These are phyloP conservation scores for Colletotrichum karsti DNA, from an alignment of 2,329 filamentous ascomycete species.

Conservation along the genomic window DNA sequence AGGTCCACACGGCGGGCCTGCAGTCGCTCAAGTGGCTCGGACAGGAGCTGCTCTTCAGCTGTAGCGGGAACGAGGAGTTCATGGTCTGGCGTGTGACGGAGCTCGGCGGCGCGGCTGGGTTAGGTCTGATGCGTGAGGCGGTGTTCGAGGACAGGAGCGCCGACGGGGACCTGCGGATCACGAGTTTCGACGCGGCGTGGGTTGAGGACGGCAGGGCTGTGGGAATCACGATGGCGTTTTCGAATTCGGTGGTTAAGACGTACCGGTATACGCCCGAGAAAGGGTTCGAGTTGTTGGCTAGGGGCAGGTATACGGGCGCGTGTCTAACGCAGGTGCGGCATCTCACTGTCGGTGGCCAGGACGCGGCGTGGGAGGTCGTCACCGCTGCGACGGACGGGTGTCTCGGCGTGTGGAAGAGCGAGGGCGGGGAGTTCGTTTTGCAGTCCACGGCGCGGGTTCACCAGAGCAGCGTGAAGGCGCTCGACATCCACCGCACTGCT, in stretches of 20 bases:
- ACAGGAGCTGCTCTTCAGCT: constrained; percentile 77
- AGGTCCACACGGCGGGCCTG: constrained; percentile 83
- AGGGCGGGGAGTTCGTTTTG: constrained; percentile 35
- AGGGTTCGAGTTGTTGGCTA: constrained; percentile 59
- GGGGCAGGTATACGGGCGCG: constrained; percentile 72
- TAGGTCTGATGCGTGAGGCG: constrained; percentile 67
- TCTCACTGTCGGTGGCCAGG: constrained; percentile 42
- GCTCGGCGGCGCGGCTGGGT: constrained; percentile 60
- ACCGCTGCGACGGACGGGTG: constrained; percentile 86
- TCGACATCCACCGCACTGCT: constrained; percentile 52
- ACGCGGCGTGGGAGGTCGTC: constrained; percentile 53
- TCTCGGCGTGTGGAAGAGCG: constrained; percentile 65
- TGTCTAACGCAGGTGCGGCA: constrained; percentile 76
- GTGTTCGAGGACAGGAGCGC: constrained; percentile 58
- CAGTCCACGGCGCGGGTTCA: constrained; percentile 64
- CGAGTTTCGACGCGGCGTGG: constrained; percentile 72
- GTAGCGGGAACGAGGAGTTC: constrained; percentile 88
- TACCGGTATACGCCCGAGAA: constrained; percentile 55
- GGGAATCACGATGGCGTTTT: constrained; percentile 77
- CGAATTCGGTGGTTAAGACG: constrained; percentile 80
- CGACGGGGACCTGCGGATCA: constrained; percentile 78
- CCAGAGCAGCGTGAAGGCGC: constrained; percentile 81
- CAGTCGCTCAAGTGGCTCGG: constrained; percentile 80
- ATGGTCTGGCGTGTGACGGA: constrained; percentile 78
- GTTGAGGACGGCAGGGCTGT: constrained; percentile 50